Evolutionary conservation across 2,329 filamentous ascomycete genomes (phyloP).

Genomic region (Diaporthe nobilis): DNA sequence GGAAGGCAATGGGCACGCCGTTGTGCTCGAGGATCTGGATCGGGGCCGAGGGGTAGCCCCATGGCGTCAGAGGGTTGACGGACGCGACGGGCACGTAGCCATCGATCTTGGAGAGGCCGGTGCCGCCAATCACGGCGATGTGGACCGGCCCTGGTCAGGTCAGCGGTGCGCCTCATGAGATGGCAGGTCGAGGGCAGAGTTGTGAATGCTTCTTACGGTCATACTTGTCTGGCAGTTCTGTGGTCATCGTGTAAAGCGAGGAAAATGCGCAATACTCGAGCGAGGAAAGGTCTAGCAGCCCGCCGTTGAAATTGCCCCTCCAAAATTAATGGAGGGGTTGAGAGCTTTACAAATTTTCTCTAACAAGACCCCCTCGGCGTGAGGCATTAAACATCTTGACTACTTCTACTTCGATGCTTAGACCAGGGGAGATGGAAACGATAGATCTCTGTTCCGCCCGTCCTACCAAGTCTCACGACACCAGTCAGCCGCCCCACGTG

Average conservation of each 20-base stretch:
- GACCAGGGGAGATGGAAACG: not conserved
- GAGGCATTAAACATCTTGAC: not conserved
- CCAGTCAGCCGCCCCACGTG: conserved; percentile 26
- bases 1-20: conserved; percentile 87
- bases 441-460: not conserved
- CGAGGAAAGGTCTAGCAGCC: not conserved
- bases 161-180: not conserved
- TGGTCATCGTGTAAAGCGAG: conserved; percentile 11
- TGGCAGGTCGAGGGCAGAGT: not conserved
- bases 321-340: conserved; percentile 27
- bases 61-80: conserved; percentile 85
- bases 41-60: conserved; percentile 82
- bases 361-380: conserved; percentile 9
- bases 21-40: conserved; percentile 92
- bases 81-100: conserved; percentile 88
- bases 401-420: not conserved
- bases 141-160: conserved; percentile 73
- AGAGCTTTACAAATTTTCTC: conserved; percentile 11
- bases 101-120: conserved; percentile 88
- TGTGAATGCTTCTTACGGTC: conserved; percentile 61
- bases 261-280: not conserved
- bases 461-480: not conserved
- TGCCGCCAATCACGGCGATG: conserved; percentile 94
- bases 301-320: conserved; percentile 1
- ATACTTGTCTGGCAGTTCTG: conserved; percentile 71